Evolutionary conservation across 257 asterid genomes (phyloP), one percentile per base, ranked within the genome.

Genomic region (Cordia subcordata): DNA sequence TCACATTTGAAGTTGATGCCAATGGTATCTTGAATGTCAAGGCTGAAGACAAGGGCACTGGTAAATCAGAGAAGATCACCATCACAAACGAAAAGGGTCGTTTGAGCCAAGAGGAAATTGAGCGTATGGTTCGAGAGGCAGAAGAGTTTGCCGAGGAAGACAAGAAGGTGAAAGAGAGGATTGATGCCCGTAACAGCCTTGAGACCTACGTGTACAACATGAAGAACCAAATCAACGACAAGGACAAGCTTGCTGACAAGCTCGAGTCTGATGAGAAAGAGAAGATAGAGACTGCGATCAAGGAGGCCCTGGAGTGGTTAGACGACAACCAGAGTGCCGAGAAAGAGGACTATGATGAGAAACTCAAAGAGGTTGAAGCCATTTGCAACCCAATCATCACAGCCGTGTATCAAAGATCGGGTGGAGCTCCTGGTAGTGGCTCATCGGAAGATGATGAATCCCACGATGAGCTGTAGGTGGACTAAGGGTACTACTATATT

Each of bases 1-100:
- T 92, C 18, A 92, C 96, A 21, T 92, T 92, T 17, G 99, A 92
- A 72, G 99, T 88, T 0, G 99, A 92, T 62, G 96, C 95, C 61
- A 92, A 92, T 33, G 96, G 96, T 37, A 92, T 92, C 38, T 75
- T 92, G 49, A 88, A 86, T 17, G 99, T 92, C 10, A 92, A 78
- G 85, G 99, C 99, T 1, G 96, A 92, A 69, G 99, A 92, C 85
- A 92, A 88, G 71, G 99, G 91, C 54, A 84, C 96, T 1, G 96
- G 99, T 3, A 69, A 77, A 65, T 71, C 95, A 5, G 96, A 92
- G 74, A 88, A 84, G 82, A 92, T 92, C 72, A 92, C 96, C 16
- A 92, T 92, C 81, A 86, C 96, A 61, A 92, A 92, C 10, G 99
- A 92, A 79, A 92, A 88, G 64, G 99, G 99, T n/a, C 95, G 96